Base-by-base conservation (phyloP, 805 yeast genomes). In the Hanseniaspora guilliermondii region DNA sequence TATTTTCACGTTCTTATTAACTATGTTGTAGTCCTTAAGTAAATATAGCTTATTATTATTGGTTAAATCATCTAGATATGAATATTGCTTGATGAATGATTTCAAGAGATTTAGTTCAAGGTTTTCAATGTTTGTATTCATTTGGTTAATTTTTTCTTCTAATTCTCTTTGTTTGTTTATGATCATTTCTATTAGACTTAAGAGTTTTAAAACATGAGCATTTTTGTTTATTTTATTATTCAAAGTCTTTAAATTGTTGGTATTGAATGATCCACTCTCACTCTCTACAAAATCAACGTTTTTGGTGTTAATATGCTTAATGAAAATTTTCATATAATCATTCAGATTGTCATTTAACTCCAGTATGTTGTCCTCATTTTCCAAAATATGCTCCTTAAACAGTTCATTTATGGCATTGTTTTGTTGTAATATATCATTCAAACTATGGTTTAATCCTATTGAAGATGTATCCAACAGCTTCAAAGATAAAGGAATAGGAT, bases 401-500 rank as follows among this genome's bases (percentile, higher is more conserved):
- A 35, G 33, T 1, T 17, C 8, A 52, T 52, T 52, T 8, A 52
- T 36, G 12, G 24, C 9, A 27, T 52, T 38, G 32, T 52, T 52
- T 14, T 52, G 45, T 8, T 33, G 46, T 17, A 52, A n/a, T 25
- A 42, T 44, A 1, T 19, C 38, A 37, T 44, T 19, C 25, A 52
- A n/a, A 14, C 46, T 35, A 9, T 9, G 30, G 16, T 52, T 42
- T 21, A 52, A 22, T 9, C 55, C 55, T 44, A 52, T 52, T 25
- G 55, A 52, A 4, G 47, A 40, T 16, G 42, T 52, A 25, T 52
- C 55, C n/a, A 52, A 11, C 6, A 52, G 19, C n/a, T 44, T 42
- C n/a, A 52, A 44, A 16, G 55, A 42, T 5, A 52, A 12, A 7
- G 55, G 55, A 14, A 52, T 30, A 9, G 55, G 55, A 19, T 52